phyloP scores from a whole-genome alignment of 345 rosid species.

The Litchi chinensis region DNA sequence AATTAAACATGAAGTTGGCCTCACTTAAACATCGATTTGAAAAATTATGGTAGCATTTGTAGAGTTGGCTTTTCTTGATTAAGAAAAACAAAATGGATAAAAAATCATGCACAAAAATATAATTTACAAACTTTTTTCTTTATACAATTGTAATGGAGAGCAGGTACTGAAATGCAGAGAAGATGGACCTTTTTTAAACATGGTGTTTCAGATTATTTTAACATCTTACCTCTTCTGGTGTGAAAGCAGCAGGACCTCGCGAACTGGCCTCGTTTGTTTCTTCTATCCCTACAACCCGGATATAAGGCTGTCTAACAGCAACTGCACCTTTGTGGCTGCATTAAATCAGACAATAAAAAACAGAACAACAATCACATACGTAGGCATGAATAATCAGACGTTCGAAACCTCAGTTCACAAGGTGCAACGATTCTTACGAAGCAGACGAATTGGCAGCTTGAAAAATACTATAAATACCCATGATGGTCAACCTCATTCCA shows the following conservation, averaged over 20 bases:
- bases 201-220: conserved; percentile 7
- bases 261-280: conserved; percentile 77
- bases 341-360: conserved; percentile 8
- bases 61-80: neutral
- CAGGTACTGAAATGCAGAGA: neutral
- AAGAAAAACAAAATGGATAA: neutral
- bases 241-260: conserved; percentile 74
- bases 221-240: conserved; percentile 72
- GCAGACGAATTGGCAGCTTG: conserved; percentile 75
- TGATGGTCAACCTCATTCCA: conserved; percentile 83
- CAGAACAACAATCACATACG: neutral
- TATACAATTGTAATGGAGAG: neutral
- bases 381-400: neutral
- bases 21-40: neutral
- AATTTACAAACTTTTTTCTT: neutral
- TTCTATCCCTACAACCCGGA: conserved; percentile 88
- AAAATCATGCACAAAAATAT: neutral
- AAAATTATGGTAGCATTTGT: neutral
- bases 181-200: neutral
- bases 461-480: conserved; percentile 96
- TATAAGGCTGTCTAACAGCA: conserved; percentile 91
- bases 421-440: conserved; percentile 50
- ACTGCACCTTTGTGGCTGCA: conserved; percentile 92
- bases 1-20: neutral
- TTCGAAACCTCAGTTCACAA: neutral